Evolutionary conservation across 2,329 filamentous ascomycete genomes (phyloP), one percentile per base, ranked within the genome.

Genomic region (Hypoxylon sp.): DNA sequence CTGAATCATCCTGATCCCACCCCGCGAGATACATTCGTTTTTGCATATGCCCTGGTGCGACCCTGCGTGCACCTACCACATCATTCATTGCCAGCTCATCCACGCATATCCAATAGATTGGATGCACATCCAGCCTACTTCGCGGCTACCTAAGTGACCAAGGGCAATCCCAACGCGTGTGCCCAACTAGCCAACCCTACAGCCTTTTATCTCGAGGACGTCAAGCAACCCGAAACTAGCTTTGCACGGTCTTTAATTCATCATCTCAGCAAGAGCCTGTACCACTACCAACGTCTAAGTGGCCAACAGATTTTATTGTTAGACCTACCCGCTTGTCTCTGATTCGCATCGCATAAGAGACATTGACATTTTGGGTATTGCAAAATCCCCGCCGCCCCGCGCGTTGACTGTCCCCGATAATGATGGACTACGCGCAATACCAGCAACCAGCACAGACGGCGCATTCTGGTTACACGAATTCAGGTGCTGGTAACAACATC

Each of bases 371-470:
- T 69, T 73, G 74, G 73, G 75, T 69, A 74, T 72, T 74, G 72
- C 72, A 75, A 77, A 72, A 77, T 70, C 61, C 65, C 72, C 72
- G 69, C 72, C 73, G 71, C 73, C 69, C 70, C 69, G 72, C 73
- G 72, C 70, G 73, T 66, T 73, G 63, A 59, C 71, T 46, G 70
- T 73, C 64, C 68, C 77, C 79, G 79, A 80, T 77, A 74, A 91
- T 87, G 83, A 92, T 93, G 91, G 91, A 92, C 82, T 92, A 92
- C 84, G 87, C 89, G 80, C 88, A 91, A 82, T 92, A 92, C 79
- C 88, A 90, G 77, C 89, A 88, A 81, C 87, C 89, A 81, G 84
- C 88, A 79, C 90, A 91, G 80, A 88, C 88, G 79, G 84, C 88
- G 67, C 89, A 91, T 79, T 84, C 86, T 74, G 85, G 88, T 76